Base-by-base conservation (phyloP, 768 basidiomycete species). In the Strobilomyces confusus region DNA sequence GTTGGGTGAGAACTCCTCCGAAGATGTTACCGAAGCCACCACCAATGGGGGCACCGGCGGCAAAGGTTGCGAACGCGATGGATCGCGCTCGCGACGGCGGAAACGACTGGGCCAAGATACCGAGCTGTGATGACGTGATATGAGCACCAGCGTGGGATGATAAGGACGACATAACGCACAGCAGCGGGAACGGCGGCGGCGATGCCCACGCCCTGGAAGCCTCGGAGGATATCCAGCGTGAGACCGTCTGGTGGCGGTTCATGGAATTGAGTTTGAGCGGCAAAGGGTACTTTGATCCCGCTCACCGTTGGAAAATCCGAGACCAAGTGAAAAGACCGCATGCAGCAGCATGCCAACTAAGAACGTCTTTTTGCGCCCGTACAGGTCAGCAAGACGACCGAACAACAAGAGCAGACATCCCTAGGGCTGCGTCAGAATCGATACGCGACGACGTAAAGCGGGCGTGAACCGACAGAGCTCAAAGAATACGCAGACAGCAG, bases 1-100 rank as follows among this genome's bases (percentile, higher is more conserved):
- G 72, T 60, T 90, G 79, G 0, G 84, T 87, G 19, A 91, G 68
- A 1, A 85, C 70, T n/a, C 89, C 90, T 17, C 92, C 91, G 1
- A 91, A 54, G 0, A 83, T 70, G 29, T 76, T 75, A 1, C 93
- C 92, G 14, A 92, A 70, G 0, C 81, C 86, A 0, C 78, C 87
- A 0, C 93, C 93, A 6, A 94, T 63, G 0, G 93, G 92, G 1
- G 87, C 89, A 25, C 94, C 94, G 0, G 91, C 89, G 1, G 86
- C 78, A 58, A 93, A 95, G 0, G 86, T 83, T 0, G 93, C 81
- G 57, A 95, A 95, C 0, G 91, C 93, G 1, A 82, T 68, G 1
- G 88, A 82, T 11, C 93, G 80, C 0, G 83, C 77, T 13, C 73
- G 73, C 1, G 86, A 85, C 0, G 79, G 77, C 4, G 87, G 85